phyloP scores from a whole-genome alignment of 2,329 filamentous ascomycete species.

The Remersonia thermophila region DNA sequence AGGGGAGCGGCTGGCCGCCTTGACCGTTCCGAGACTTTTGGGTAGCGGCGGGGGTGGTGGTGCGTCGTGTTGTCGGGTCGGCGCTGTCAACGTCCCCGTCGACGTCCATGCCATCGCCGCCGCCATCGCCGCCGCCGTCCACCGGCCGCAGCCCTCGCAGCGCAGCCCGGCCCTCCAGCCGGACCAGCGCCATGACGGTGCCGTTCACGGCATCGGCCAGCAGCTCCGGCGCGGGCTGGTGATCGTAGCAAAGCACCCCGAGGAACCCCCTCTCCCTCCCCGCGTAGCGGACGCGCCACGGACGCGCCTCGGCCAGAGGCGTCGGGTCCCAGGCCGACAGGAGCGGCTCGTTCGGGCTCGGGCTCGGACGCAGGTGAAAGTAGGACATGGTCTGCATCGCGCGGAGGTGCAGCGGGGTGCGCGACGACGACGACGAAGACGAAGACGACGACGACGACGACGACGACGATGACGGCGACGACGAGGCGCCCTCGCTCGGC shows the following conservation, averaged over 20 bases:
- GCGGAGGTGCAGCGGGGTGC: conserved; percentile 53
- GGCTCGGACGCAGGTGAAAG: conserved; percentile 42
- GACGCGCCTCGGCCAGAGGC: conserved; percentile 43
- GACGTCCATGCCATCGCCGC: too few relatives aligned
- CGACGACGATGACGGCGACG: conserved; percentile 20
- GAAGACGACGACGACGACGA: conserved; percentile 31
- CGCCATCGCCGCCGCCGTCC: too few relatives aligned
- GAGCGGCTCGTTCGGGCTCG: too few relatives aligned
- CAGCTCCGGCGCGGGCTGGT: conserved; percentile 45
- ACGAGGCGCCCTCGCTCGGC: too few relatives aligned
- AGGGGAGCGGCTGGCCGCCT: conserved; percentile 38
- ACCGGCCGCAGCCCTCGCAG: conserved; percentile 26
- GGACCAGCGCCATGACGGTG: conserved; percentile 54
- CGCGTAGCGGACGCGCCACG: conserved; percentile 51
- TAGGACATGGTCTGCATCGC: conserved; percentile 73
- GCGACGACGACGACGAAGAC: conserved; percentile 28
- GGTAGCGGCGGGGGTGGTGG: too few relatives aligned
- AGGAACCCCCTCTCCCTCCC: conserved; percentile 40
- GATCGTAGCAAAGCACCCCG: conserved; percentile 57
- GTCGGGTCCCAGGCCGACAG: conserved; percentile 33
- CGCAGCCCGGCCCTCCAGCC: conserved; percentile 41
- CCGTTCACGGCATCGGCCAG: conserved; percentile 57
- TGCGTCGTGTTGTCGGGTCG: too few relatives aligned
- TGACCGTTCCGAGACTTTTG: too few relatives aligned
- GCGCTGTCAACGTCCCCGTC: too few relatives aligned